Evolutionary conservation across 441 rosid genomes (phyloP), one percentile per base, ranked within the genome.

Genomic region (Brassica balearica): DNA sequence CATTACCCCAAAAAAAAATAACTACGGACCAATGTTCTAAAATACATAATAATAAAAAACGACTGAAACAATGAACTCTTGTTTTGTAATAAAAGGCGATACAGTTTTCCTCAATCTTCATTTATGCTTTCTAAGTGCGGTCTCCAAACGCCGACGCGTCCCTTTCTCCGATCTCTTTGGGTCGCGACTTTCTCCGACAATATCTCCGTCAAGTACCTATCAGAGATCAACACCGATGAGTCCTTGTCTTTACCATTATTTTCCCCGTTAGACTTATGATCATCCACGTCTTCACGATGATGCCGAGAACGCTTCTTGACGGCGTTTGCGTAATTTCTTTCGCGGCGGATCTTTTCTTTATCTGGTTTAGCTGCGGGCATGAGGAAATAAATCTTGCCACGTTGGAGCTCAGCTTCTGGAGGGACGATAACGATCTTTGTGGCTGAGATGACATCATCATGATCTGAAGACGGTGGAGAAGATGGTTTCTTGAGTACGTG

Each of bases 311-410:
- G 78, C 22, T 70, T 82, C 14, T 17, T 51, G 17, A 6, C 55
- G 34, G 69, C 65, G 67, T 67, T 68, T 65, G 11, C 61, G 17
- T 61, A 41, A 8, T 34, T 20, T 5, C 83, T 88, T 32, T 87
- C 67, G 65, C 82, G 7, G 82, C 80, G 10, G 81, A 34, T 71
- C 27, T 67, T 71, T 68, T 12, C 76, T 64, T 65, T 62, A 25
- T 70, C 10, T 82, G 87, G 29, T 0, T 90, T 75, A 14, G 88
- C 85, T 0, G 83, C 84, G 0, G 97, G 98, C 84, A 93, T 88
- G 77, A 95, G 96, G 78, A 93, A 95, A 68, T 95, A 95, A 75
- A 95, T 93, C 88, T 93, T 93, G 27, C 99, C 99, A 11, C 97
- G 94, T 72, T 87, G 97, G 65, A 95, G 98, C 78, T 89, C 91